Base-by-base conservation (phyloP, 441 rosid species). In the Theobroma grandiflorum region DNA sequence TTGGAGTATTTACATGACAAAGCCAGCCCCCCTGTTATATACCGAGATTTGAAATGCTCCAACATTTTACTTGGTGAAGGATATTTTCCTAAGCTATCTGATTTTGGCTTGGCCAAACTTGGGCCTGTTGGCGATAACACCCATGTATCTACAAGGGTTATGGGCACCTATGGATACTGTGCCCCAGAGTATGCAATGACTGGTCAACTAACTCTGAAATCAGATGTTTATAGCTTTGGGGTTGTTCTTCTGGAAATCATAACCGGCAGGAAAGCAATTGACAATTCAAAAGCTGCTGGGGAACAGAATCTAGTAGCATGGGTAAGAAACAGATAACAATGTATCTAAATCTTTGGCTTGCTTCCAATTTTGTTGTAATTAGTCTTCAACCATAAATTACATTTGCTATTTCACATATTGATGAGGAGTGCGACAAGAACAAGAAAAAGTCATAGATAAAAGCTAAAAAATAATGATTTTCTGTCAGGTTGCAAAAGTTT, bases 121-220 rank as follows among this genome's bases (percentile, higher is more conserved):
- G 94, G 94, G 3, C 91, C 93, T 52, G 90, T 87, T 68, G 94
- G 93, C 20, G 93, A 89, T 70, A 82, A 87, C 61, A 89, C 90
- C 72, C 94, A 89, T 71, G 94, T 91, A 33, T 89, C 94, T 1
- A 91, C 94, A 10, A 88, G 94, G 66, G 94, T 91, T 71, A 89
- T 91, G 94, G 94, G 94, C 37, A 91, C 94, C 6, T 89, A 88
- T 18, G 94, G 94, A 73, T 91, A 91, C 77, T 91, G 92, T 20
- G 94, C 94, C 35, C 94, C 94, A 0, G 94, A 91, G 72, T 91
- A 89, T 62, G 92, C 94, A 58, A 91, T 89, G 94, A 91, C 94
- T 6, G 94, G 94, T 16, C 94, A 91, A 35, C 73, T 91, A 80
- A 91, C 94, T 45, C 81, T 89, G 72, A 91, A 89, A 79, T 91